These are phyloP conservation scores for Symbiodinium pilosum DNA, from an alignment of 73 alveolate species.

Conservation along the genomic window DNA sequence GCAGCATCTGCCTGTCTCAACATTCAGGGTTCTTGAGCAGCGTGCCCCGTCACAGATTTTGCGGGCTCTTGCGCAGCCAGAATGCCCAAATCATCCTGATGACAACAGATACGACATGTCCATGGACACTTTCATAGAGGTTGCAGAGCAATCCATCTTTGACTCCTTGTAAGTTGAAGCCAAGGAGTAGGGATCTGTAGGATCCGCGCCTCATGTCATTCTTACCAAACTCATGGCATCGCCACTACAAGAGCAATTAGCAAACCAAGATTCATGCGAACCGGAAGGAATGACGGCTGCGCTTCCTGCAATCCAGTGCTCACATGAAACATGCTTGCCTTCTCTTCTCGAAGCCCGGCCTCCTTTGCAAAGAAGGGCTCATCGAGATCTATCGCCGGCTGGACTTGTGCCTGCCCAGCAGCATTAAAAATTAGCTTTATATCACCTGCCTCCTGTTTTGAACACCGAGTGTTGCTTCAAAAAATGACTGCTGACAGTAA, in stretches of 20 bases:
- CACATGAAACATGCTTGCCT: neutral
- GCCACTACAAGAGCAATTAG: neutral
- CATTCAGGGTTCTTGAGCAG: neutral
- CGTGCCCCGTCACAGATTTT: neutral
- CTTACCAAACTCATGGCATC: neutral
- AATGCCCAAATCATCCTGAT: constrained; percentile 42
- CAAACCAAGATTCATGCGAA: neutral
- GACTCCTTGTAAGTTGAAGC: constrained; percentile 62
- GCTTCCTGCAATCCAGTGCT: neutral
- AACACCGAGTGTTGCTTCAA: no score
- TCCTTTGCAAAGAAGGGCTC: constrained; percentile 61
- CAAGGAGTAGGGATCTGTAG: constrained; percentile 49
- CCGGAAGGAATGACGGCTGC: constrained; percentile 21
- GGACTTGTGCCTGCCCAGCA: constrained; percentile 81
- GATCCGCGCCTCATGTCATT: constrained; percentile 32
- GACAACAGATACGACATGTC: neutral
- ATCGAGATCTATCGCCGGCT: constrained; percentile 38
- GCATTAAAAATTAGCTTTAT: no score
- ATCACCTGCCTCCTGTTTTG: no score
- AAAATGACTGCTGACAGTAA: no score
- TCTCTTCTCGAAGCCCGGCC: neutral
- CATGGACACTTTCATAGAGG: neutral
- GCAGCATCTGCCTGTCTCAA: neutral
- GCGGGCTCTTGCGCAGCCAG: constrained; percentile 37
- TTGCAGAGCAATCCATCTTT: neutral